A percentile compares a stretch with the other conserved stretches of the same genome.
Conservation (phyloP, 2,329 filamentous ascomycete genomes). For the Fusarium sp. region DNA sequence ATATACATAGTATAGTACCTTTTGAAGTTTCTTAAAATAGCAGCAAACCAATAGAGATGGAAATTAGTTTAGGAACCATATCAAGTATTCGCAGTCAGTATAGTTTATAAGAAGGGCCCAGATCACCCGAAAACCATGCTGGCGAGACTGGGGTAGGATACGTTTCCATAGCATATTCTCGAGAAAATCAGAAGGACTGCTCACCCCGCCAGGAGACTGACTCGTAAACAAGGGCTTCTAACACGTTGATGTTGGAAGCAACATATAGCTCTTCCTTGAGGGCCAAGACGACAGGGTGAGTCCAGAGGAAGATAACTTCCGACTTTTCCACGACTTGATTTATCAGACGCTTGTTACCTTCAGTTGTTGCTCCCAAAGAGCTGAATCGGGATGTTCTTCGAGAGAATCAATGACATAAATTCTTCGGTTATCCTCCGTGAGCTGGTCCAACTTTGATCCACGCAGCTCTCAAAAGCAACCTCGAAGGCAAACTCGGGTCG, state of each 20-base stretch:
- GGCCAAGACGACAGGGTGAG: not conserved
- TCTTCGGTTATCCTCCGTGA: not conserved
- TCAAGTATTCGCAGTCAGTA: no score
- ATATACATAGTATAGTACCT: no score
- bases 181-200: not conserved
- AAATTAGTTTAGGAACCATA: no score
- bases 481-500: slow-evolving; percentile 1
- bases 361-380: not conserved
- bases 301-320: not conserved
- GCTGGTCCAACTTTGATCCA: not conserved
- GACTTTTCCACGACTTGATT: not conserved
- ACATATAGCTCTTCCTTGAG: not conserved
- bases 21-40: no score
- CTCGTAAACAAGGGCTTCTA: not conserved
- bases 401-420: not conserved
- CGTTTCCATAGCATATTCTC: not conserved
- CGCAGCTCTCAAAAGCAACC: not conserved
- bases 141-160: not conserved
- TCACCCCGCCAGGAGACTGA: not conserved
- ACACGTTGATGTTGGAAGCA: not conserved
- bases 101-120: not conserved
- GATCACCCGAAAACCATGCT: not conserved
- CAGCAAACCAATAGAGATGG: no score
- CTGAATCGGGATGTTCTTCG: not conserved
- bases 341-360: not conserved